Base-by-base conservation (phyloP, 1,139 yeast genomes). In the Yarrowia galli region DNA sequence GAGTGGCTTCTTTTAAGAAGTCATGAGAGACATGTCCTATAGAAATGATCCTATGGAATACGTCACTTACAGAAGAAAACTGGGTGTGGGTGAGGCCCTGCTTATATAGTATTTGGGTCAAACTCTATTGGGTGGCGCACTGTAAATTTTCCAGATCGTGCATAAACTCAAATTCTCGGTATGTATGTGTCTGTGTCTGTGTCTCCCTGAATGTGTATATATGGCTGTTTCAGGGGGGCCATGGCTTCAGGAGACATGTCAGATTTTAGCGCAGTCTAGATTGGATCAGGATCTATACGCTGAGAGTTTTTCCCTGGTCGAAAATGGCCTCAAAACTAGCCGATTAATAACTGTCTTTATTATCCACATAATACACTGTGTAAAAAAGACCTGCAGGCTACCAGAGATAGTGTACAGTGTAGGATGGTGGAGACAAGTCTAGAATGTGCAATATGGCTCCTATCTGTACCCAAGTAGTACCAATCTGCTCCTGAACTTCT, bases 1-100 rank as follows among this genome's bases (percentile, higher is more conserved):
- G 93, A 89, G 96, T 91, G 97, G 97, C 97, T 91, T 95, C 87
- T 91, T 88, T 87, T 91, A 89, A 89, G 95, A 90, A 95, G 71
- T 89, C 95, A 89, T 89, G 93, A 89, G 95, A 89, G 95, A 89
- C 96, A 96, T 89, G 68, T 45, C 49, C 65, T 60, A 60, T 60
- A 60, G 65, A 60, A 60, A 60, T 60, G 65, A 60, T 60, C 65
- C 65, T 60, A 60, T 54, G 61, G 61, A 54, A 54, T 54, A 54
- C 61, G 61, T 54, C 61, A 54, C 61, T 54, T 54, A 40, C 25
- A 38, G 61, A 54, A 38, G 36, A 54, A 40, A 18, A 40, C 35
- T 53, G 61, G 61, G 61, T 54, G 48, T 38, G 61, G 61, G 61
- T 54, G 61, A 1, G 18, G 12, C 9, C 13, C n/a, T 12, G 48